Percentiles rank a stretch among this genome's conserved stretches.
phyloP scores from a whole-genome alignment of 192 early-diverging fungal genomes.

The Diversispora eburnea region DNA sequence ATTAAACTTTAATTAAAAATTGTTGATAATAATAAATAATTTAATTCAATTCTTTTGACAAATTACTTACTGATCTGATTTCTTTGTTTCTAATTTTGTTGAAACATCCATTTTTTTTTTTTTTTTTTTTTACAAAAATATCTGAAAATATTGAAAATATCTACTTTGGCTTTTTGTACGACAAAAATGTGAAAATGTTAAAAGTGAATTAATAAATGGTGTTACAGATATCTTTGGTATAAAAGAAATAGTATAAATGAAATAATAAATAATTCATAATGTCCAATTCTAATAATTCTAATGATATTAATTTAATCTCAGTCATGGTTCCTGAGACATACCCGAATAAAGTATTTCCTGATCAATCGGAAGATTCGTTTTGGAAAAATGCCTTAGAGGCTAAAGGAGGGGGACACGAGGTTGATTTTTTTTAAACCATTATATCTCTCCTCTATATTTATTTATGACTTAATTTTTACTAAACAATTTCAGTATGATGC shows the following conservation, averaged over 20 bases:
- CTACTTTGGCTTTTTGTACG: no score
- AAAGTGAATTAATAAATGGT: no score
- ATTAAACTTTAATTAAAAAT: not conserved
- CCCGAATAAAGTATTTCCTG: constrained; percentile 2
- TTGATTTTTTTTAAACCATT: not conserved
- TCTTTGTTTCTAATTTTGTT: constrained; percentile 35
- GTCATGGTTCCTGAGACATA: no score
- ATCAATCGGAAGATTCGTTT: constrained; percentile 11
- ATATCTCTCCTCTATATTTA: not conserved
- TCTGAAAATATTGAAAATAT: no score
- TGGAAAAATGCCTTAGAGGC: constrained; percentile 9
- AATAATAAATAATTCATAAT: no score
- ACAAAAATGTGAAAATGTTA: no score
- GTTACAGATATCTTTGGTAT: no score
- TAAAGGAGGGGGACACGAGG: not conserved
- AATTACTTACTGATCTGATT: constrained; percentile 42
- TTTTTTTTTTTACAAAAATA: not conserved
- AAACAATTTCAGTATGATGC: not conserved
- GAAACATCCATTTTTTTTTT: constrained; percentile 36
- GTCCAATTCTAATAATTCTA: no score
- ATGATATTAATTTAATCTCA: no score
- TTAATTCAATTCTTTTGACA: not conserved
- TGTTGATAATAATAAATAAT: not conserved
- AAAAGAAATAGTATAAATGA: no score
- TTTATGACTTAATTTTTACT: not conserved